Percentiles rank a stretch among this genome's conserved stretches.
Conservation (phyloP, 495 filamentous ascomycete genomes). For the Venustampulla echinocandica region DNA sequence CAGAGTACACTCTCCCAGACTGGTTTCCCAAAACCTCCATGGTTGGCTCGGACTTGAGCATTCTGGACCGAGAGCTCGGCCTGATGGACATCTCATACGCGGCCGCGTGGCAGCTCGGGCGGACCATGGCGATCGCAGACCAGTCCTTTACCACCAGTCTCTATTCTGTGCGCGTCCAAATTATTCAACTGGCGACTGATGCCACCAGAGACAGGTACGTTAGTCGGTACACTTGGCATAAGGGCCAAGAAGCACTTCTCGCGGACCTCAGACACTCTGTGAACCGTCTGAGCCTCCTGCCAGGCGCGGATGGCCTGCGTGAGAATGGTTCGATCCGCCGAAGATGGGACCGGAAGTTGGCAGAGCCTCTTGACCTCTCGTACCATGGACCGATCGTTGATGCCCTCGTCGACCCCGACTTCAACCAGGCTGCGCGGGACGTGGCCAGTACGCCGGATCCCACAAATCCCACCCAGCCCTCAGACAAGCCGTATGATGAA, state of each 20-base stretch:
- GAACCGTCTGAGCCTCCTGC: too few relatives aligned
- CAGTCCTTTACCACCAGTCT: constrained; percentile 23
- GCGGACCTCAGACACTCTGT: too few relatives aligned
- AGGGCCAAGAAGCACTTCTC: too few relatives aligned
- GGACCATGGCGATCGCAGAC: constrained; percentile 27
- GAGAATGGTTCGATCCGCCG: too few relatives aligned
- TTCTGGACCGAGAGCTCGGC: constrained; percentile 33
- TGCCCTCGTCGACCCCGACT: too few relatives aligned
- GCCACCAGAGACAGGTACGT: neutral
- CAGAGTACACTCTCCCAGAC: neutral
- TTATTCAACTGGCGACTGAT: neutral
- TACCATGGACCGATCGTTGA: too few relatives aligned
- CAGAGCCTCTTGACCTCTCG: too few relatives aligned
- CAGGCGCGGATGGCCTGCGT: too few relatives aligned
- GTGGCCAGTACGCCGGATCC: neutral
- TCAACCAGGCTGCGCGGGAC: too few relatives aligned
- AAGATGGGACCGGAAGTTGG: too few relatives aligned
- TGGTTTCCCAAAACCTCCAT: neutral
- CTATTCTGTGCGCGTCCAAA: constrained; percentile 15
- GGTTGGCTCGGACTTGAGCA: constrained; percentile 26
- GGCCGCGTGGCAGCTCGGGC: constrained; percentile 23
- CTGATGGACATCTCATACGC: constrained; percentile 28
- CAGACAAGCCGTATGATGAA: neutral
- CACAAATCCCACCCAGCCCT: neutral
- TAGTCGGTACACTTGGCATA: neutral